Evolutionary conservation across 2,329 filamentous ascomycete genomes (phyloP).

Genomic region (Diaporthe sp.): DNA sequence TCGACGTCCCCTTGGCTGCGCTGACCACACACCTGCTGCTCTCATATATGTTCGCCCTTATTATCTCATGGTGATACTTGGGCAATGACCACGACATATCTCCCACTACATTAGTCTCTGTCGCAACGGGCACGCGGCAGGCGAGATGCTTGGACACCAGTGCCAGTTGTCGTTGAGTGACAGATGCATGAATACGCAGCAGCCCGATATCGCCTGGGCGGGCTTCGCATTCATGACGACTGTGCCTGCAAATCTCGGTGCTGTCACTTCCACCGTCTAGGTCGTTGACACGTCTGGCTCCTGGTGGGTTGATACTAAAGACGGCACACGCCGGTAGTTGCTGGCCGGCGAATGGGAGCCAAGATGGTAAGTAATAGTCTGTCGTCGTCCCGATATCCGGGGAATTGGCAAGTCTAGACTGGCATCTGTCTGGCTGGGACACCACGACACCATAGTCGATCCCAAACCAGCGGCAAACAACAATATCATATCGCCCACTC

Average conservation of each 20-base stretch:
- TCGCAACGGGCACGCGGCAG: constrained; percentile 11
- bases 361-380: constrained; percentile 9
- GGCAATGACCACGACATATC: constrained; percentile 11
- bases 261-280: neutral
- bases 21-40: neutral
- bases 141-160: constrained; percentile 11
- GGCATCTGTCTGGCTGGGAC: neutral
- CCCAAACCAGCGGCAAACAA: constrained; percentile 21
- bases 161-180: neutral
- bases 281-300: constrained; percentile 1
- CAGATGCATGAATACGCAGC: constrained; percentile 23
- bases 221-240: constrained; percentile 21
- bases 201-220: constrained; percentile 18
- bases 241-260: constrained; percentile 18
- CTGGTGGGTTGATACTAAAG: constrained; percentile 15
- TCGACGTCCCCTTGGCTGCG: neutral
- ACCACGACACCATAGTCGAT: constrained; percentile 1
- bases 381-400: constrained; percentile 13
- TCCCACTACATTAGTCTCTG: constrained; percentile 6
- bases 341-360: constrained; percentile 21
- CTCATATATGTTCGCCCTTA: neutral
- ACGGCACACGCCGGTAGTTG: constrained; percentile 25
- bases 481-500: constrained; percentile 21
- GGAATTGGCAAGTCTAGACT: constrained; percentile 9
- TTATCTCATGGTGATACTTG: neutral